Evolutionary conservation across 352 stramenopile species (phyloP), one percentile per base, ranked within the genome.

Genomic region (Phytopythium vexans): DNA sequence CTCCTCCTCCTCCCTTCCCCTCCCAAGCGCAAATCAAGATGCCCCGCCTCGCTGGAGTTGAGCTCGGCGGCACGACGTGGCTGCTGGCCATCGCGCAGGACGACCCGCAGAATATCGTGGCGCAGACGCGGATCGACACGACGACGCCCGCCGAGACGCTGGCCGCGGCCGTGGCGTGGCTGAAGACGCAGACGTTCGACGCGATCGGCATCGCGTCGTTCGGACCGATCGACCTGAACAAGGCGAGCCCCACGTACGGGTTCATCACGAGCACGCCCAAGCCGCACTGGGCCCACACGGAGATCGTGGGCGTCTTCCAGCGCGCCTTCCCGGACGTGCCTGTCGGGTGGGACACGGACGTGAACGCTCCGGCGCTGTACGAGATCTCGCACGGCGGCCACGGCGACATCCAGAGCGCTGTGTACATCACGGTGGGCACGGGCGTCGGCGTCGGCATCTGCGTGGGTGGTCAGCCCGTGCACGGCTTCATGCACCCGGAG

Each of bases 381-480:
- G 96, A 99, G 64, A 96, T 92, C 61, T 71, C 62, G 6, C 75
- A 91, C 63, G 77, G 82, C n/a, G 74, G 78, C 56, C 85, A 95
- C 72, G 76, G 81, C 31, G 59, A 85, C 44, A 77, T 93, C 47
- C 67, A 73, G 32, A 94, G 79, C 61, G 75, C 78, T 41, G 87
- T 94, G 38, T 99, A 99, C 78, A 94, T 98, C 57, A 98, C 96
- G 4, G 82, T 98, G 12, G 96, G 96, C 55, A 99, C 96, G 21
- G 96, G 96, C 37, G 83, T 98, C 15, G 96, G 96, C 31, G 94
- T 99, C 31, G 96, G 96, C 12, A 78, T 99, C 15, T 88, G 96
- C 34, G 76, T 98, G 31, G 94, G 96, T 68, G 81, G 82, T 44
- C 68, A 86, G 56, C 66, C 90, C 8, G 93, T 99, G 10, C 94